Conservation (phyloP, 129 eudicot species). For the Helichrysum umbraculigerum region DNA sequence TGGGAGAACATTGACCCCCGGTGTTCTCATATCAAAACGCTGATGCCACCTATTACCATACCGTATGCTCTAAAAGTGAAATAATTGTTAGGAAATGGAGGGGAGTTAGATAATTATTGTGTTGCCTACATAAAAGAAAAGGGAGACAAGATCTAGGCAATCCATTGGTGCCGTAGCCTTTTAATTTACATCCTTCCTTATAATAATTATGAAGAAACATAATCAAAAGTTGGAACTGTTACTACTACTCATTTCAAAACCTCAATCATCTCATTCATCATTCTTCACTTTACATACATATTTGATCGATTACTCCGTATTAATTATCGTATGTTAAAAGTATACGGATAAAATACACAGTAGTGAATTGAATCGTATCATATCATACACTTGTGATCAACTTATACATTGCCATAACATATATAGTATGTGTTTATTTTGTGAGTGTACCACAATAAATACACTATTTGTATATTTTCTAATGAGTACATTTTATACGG, state of each 20-base stretch:
- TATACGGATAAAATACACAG: background rate
- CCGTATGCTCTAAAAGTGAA: no score
- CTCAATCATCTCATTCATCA: constrained; percentile 32
- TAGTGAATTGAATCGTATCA: background rate
- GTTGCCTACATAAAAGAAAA: constrained; percentile 21
- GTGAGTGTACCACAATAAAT: no score
- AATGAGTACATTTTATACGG: no score
- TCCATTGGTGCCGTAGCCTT: constrained; percentile 32
- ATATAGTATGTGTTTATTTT: no score
- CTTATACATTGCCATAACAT: background rate
- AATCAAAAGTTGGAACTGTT: constrained; percentile 26
- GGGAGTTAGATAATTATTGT: constrained; percentile 16
- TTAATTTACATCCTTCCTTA: constrained; percentile 15
- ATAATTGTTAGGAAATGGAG: background rate
- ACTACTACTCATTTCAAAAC: constrained; percentile 26
- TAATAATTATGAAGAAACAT: constrained; percentile 16
- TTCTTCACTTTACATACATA: background rate
- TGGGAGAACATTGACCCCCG: no score
- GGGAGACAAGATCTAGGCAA: constrained; percentile 36
- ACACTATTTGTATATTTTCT: no score
- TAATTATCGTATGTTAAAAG: background rate
- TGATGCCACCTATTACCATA: no score
- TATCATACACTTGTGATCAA: background rate
- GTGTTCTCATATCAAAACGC: no score
- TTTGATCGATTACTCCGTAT: background rate